Evolutionary conservation across 192 early-diverging fungal genomes (phyloP).

Genomic region (Umbelopsis ramanniana): DNA sequence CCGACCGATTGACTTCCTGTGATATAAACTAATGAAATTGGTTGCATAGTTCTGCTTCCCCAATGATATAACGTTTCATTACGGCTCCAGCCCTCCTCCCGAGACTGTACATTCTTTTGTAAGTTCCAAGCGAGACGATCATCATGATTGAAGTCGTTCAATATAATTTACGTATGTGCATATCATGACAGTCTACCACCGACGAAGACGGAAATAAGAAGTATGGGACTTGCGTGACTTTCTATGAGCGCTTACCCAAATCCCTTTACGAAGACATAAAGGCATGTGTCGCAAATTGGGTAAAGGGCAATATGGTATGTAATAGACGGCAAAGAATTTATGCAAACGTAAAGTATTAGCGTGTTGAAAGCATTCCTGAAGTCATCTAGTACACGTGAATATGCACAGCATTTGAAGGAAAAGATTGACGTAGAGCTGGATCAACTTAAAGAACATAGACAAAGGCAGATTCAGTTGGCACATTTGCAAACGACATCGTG

Average conservation of each 20-base stretch:
- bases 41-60: constrained; percentile 42
- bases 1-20: background rate
- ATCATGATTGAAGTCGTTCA: background rate
- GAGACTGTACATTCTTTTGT: constrained; percentile 41
- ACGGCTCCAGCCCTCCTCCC: constrained; percentile 30
- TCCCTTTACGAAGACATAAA: constrained; percentile 26
- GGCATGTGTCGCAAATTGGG: constrained; percentile 25
- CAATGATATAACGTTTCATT: constrained; percentile 34
- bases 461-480: background rate
- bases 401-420: constrained; percentile 34
- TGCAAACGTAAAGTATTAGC: background rate
- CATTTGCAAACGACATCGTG: constrained; percentile 21
- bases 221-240: constrained; percentile 35
- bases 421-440: constrained; percentile 31
- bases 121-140: background rate
- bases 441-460: constrained; percentile 11
- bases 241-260: constrained; percentile 33
- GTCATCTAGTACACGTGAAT: constrained; percentile 39
- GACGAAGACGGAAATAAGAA: constrained; percentile 34
- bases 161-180: background rate
- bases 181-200: constrained; percentile 35
- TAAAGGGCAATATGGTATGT: constrained; percentile 30
- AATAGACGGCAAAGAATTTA: background rate
- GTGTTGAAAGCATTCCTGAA: background rate
- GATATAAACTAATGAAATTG: background rate